Conservation (phyloP, 164 flowering plant genomes). For the Vitis rupestris region DNA sequence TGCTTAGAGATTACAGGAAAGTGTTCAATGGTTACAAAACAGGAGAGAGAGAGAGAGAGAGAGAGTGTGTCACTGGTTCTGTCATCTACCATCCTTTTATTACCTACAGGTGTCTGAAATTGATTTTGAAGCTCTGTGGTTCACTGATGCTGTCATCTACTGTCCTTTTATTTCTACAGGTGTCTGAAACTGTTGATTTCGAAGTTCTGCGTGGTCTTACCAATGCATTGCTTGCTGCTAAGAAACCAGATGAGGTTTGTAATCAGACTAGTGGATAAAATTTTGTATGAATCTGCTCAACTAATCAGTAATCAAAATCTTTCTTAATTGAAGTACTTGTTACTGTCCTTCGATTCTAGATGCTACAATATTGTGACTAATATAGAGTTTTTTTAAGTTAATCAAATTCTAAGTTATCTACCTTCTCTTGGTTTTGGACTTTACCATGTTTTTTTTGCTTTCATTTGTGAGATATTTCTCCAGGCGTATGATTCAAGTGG, state of each 20-base stretch:
- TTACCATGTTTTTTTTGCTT: too few species aligned
- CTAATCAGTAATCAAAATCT: background rate
- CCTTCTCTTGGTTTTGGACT: too few species aligned
- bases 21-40: too few species aligned
- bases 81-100: slow-evolving; percentile 10
- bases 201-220: slow-evolving; percentile 80
- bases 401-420: too few species aligned
- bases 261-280: background rate
- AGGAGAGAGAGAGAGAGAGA: too few species aligned
- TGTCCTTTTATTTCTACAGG: slow-evolving; percentile 37
- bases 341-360: too few species aligned
- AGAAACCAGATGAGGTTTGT: slow-evolving; percentile 87
- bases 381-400: too few species aligned
- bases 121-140: slow-evolving; percentile 45
- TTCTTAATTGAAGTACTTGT: too few species aligned
- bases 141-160: background rate
- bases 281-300: background rate
- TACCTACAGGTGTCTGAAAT: slow-evolving; percentile 48
- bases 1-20: too few species aligned
- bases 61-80: background rate
- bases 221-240: slow-evolving; percentile 81
- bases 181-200: slow-evolving; percentile 48
- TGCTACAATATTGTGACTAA: too few species aligned
- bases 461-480: too few species aligned
- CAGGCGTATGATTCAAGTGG: too few species aligned